Base-by-base conservation (phyloP, 202 grass and related monocot genomes). In the Cymbopogon flexuosus region DNA sequence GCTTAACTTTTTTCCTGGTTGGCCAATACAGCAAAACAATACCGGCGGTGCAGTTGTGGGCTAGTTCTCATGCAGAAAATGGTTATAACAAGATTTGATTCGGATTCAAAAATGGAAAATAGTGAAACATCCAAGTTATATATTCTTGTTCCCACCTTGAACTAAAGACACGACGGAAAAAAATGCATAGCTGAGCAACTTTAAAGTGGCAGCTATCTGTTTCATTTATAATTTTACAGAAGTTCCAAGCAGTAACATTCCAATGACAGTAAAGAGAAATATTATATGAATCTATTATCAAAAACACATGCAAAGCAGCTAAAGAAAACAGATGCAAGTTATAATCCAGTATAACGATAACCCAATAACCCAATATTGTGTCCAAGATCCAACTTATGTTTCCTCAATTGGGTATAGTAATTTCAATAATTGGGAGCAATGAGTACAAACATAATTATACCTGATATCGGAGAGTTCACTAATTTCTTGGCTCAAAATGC, bases 401-500 rank as follows among this genome's bases (percentile, higher is more conserved):
- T 43, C 66, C 61, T 65, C 21, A 11, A 80, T 63, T 6, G 0
- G 35, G 29, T 57, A 29, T 3, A 18, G 45, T 57, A 75, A 27
- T 81, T 42, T 81, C 34, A 51, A 76, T n/a, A 79, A 58, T 8
- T 2, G 42, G 71, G 76, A 88, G 43, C 35, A 64, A 75, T 68
- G 30, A 22, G 35, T 78, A 73, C 71, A 0, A 49, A 31, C 33
- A 80, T 63, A 30, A 62, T 59, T 40, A 79, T 84, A 94, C 95
- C 95, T 93, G 84, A 85, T 59, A 56, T 65, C 79, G 45, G 83
- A 40, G 82, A 83, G 40, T 11, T 75, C 57, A 8, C 64, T 67
- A 35, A 82, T 58, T 65, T 98, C 84, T 47, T 91, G 68, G 63
- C 76, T 58, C 83, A 98, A 72, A 83, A 94, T 93, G 65, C 63